Base-by-base conservation (phyloP, 2,329 filamentous ascomycete species). In the Xylariaceae sp. region DNA sequence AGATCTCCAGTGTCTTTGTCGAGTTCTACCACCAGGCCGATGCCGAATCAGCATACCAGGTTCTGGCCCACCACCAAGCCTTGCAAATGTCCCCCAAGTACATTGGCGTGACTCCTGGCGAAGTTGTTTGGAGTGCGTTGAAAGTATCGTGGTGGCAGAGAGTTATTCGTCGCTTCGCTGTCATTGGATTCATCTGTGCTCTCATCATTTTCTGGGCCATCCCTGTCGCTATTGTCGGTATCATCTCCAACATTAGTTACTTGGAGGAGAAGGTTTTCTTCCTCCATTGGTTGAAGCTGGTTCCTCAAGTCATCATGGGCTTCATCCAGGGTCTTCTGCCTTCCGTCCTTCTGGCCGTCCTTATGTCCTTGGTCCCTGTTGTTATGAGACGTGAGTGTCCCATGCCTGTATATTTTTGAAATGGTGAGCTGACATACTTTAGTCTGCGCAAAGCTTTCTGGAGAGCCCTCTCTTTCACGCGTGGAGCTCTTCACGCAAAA, bases 401-500 rank as follows among this genome's bases (percentile, higher is more conserved):
- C 9, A 11, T 34, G 19, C 9, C 18, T 9, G 17, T 29, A n/a
- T 15, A 13, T 19, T 30, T 28, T n/a, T 13, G 4, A 4, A 31
- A 17, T 2, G 30, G 8, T 32, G 30, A 44, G 54, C 49, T 51
- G 42, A 45, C 42, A 9, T 3, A 4, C 2, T 38, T 26, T 35
- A 84, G 78, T 87, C 37, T 85, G 88, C 61, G 90, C 90, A 48
- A 90, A 81, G 61, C 64, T 87, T 28, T 77, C 87, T 34, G 93
- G 93, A 41, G 87, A 87, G 47, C 88, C 89, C 1, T 93, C 88
- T 1, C 64, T 80, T 6, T 84, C 89, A 1, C 77, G 85, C 9
- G 82, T 95, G 13, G 93, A 98, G 63, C 71, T 97, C 8, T 89
- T 89, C 44, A 89, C 88, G 0, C 89, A 97, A 60, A 93, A 90